These are phyloP conservation scores for Takashimella koratensis DNA, from an alignment of 1,284 basidiomycete genomes.

Conservation along the genomic window DNA sequence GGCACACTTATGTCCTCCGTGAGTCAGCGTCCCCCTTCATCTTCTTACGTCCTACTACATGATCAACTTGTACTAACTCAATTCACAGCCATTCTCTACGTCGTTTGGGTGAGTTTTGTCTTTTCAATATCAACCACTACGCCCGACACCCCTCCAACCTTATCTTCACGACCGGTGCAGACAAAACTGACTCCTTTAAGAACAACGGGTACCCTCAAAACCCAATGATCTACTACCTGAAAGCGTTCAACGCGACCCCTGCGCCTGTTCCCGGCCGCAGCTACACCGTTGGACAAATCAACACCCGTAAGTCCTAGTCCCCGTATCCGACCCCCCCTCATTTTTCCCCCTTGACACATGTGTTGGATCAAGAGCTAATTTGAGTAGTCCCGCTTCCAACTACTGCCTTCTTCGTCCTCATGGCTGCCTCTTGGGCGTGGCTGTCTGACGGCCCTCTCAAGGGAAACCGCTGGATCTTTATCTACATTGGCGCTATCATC, in stretches of 20 bases:
- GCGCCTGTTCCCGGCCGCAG: constrained; percentile 30
- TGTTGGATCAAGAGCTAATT: not conserved
- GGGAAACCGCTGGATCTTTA: constrained; percentile 35
- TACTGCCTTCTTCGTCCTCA: constrained; percentile 31
- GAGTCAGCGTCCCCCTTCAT: constrained; percentile 2
- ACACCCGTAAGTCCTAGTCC: constrained; percentile 21
- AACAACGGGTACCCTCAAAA: constrained; percentile 28
- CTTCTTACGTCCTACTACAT: too few relatives aligned
- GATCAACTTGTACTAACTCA: too few relatives aligned
- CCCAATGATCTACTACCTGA: constrained; percentile 41
- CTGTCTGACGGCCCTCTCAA: constrained; percentile 30
- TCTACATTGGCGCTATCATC: constrained; percentile 31
- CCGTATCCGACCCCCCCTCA: too few relatives aligned
- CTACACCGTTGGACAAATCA: constrained; percentile 34
- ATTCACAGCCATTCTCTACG: constrained; percentile 25
- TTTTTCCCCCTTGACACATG: not conserved
- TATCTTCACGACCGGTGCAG: too few relatives aligned
- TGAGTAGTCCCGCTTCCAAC: constrained; percentile 24
- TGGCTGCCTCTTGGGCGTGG: constrained; percentile 31
- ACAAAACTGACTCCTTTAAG: too few relatives aligned
- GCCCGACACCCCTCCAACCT: too few relatives aligned
- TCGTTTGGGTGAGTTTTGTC: too few relatives aligned
- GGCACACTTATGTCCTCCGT: constrained; percentile 41
- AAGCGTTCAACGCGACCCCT: constrained; percentile 34
- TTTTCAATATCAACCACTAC: too few relatives aligned